Conservation (phyloP, 1,284 basidiomycete species). For the Irpex lacteus region DNA sequence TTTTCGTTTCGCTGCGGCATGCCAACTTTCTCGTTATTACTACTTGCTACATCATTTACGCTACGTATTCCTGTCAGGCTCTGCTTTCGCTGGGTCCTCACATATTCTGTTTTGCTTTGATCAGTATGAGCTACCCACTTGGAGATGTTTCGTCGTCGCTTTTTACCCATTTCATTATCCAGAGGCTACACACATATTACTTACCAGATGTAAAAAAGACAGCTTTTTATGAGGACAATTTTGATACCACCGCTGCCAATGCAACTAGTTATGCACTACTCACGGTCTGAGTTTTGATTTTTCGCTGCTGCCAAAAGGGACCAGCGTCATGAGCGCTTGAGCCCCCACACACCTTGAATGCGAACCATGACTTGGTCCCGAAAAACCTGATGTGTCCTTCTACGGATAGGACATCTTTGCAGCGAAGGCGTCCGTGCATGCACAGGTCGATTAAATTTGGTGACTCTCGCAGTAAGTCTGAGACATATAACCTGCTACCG, state of each 20-base stretch:
- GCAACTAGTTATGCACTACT: background rate
- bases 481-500: too few relatives aligned
- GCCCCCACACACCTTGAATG: too few relatives aligned
- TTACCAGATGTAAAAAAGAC: conserved; percentile 1
- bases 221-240: background rate
- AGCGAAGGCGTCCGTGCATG: too few relatives aligned
- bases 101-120: conserved; percentile 3
- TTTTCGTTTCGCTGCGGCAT: background rate
- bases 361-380: too few relatives aligned
- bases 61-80: conserved; percentile 4
- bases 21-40: conserved; percentile 11
- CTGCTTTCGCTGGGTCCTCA: background rate
- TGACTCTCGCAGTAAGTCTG: too few relatives aligned
- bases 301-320: too few relatives aligned
- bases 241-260: background rate
- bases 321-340: too few relatives aligned
- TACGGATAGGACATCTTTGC: too few relatives aligned
- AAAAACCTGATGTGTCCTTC: too few relatives aligned
- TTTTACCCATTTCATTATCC: background rate
- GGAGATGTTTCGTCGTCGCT: background rate
- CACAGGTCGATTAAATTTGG: too few relatives aligned
- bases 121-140: background rate
- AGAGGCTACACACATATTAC: background rate
- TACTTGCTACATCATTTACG: background rate
- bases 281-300: too few relatives aligned